Percentiles rank a stretch among this genome's conserved stretches.
Evolutionary conservation across 2,329 filamentous ascomycete genomes (phyloP).

Genomic region (Amesomyces nigricolor): DNA sequence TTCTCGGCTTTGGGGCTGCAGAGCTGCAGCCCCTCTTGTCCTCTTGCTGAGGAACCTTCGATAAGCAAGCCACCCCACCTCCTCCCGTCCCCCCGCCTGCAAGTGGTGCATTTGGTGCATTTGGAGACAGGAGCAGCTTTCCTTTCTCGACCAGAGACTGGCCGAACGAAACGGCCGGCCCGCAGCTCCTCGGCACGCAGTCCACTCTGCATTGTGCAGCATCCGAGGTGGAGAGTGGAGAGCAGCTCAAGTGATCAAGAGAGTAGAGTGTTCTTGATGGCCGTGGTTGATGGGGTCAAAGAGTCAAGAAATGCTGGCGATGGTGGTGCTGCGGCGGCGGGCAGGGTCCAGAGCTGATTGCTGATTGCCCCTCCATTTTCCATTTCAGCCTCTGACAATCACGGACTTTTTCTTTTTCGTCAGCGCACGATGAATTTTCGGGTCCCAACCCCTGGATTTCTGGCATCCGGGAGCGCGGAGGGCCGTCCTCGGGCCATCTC

Average conservation of each 20-base stretch:
- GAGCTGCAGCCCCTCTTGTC: slow-evolving; percentile 7
- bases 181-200: slow-evolving; percentile 10
- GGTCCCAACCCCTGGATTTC: slow-evolving; percentile 7
- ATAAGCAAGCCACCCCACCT: slow-evolving; percentile 17
- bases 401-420: background rate
- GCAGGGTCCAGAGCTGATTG: background rate
- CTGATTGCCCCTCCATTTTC: slow-evolving; percentile 13
- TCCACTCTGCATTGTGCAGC: slow-evolving; percentile 6
- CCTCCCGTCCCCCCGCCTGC: background rate
- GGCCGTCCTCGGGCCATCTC: background rate
- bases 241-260: slow-evolving; percentile 6
- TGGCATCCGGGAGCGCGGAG: slow-evolving; percentile 10
- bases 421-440: slow-evolving; percentile 15
- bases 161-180: slow-evolving; percentile 10
- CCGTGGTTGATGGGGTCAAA: background rate
- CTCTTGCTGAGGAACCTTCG: slow-evolving; percentile 17
- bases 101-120: slow-evolving; percentile 6
- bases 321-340: too few species aligned
- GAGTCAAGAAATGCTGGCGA: too few species aligned
- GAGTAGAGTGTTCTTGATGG: background rate
- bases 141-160: slow-evolving; percentile 5
- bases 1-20: slow-evolving; percentile 21
- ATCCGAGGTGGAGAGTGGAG: background rate
- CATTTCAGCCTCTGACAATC: slow-evolving; percentile 6
- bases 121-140: slow-evolving; percentile 11